Evolutionary conservation across 192 early-diverging fungal species (phyloP).

Genomic region (Backusella macrospora): DNA sequence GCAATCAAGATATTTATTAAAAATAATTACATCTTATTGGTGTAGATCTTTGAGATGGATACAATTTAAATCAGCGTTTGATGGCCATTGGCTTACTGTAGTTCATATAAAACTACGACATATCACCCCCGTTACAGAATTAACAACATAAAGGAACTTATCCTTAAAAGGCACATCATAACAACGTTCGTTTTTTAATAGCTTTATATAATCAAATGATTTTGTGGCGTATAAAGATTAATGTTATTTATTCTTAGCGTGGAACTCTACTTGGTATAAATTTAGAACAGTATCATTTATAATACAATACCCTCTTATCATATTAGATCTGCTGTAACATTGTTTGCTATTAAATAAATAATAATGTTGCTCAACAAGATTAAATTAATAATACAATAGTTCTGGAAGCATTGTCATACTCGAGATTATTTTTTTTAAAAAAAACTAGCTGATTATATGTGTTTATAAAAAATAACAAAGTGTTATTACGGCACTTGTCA

Average conservation of each 20-base stretch:
- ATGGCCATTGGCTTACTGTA: not conserved
- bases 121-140: not conserved
- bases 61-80: not conserved
- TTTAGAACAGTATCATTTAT: not conserved
- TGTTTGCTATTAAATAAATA: not conserved
- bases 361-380: not conserved
- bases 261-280: not conserved
- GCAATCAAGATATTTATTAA: not conserved
- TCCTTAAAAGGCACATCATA: conserved; percentile 4
- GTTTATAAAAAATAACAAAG: too few species aligned
- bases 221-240: not conserved
- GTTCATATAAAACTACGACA: not conserved
- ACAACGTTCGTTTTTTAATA: not conserved
- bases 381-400: not conserved
- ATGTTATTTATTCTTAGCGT: not conserved
- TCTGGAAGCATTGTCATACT: not conserved
- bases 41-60: not conserved
- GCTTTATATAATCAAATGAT: not conserved
- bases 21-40: not conserved
- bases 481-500: too few species aligned
- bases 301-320: not conserved
- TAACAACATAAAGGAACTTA: not conserved
- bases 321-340: not conserved
- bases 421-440: not conserved
- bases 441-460: too few species aligned